phyloP scores from a whole-genome alignment of 495 filamentous ascomycete genomes.

The Aspergillus wentii region DNA sequence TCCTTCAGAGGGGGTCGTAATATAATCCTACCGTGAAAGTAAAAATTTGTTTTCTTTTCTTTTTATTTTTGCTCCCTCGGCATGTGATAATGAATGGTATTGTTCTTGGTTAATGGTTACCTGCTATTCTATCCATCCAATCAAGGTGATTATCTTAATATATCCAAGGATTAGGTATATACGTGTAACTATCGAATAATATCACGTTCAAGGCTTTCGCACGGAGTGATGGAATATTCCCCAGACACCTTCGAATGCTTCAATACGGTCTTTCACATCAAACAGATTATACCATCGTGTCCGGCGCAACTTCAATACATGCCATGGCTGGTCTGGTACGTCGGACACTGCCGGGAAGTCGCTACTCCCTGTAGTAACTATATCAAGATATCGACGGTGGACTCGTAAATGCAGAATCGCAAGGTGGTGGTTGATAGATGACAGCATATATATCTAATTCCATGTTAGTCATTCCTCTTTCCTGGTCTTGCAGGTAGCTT shows the following conservation, averaged over 20 bases:
- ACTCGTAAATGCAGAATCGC: constrained; percentile 70
- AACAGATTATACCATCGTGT: constrained; percentile 80
- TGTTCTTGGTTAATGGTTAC: too few relatives aligned
- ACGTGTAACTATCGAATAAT: too few relatives aligned
- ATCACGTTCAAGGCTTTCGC: constrained; percentile 40
- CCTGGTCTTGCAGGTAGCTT: constrained; percentile 1
- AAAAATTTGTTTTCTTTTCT: too few relatives aligned
- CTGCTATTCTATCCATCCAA: too few relatives aligned
- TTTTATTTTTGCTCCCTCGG: too few relatives aligned
- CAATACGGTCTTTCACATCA: constrained; percentile 57
- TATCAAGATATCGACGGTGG: constrained; percentile 58
- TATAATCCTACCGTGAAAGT: too few relatives aligned
- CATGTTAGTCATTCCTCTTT: constrained; percentile 3
- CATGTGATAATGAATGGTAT: too few relatives aligned
- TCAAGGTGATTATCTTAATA: too few relatives aligned
- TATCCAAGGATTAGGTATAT: too few relatives aligned
- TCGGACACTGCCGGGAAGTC: constrained; percentile 32
- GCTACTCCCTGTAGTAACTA: constrained; percentile 36
- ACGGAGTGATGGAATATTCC: constrained; percentile 68
- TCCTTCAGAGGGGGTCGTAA: too few relatives aligned
- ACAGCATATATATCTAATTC: constrained; percentile 72
- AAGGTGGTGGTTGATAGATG: constrained; percentile 77
- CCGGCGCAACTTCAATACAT: constrained; percentile 58
- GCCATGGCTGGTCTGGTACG: constrained; percentile 55
- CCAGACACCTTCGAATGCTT: constrained; percentile 72